Percentiles rank a stretch among this genome's conserved stretches.
phyloP scores from a whole-genome alignment of 257 asterid species.

The Galeopsis tetrahit region DNA sequence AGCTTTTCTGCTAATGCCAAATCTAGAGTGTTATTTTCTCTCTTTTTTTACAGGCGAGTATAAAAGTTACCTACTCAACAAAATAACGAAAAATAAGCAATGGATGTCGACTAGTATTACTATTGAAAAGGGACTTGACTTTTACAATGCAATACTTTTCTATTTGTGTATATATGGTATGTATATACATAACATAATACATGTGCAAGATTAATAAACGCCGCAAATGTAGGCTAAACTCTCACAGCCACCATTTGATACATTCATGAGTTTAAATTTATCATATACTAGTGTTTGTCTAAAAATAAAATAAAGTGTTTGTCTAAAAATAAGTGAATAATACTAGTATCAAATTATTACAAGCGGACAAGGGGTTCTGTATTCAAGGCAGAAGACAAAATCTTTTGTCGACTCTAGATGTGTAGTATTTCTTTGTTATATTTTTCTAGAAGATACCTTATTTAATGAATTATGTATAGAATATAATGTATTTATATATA shows the following conservation, averaged over 20 bases:
- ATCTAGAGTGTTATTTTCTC: background rate
- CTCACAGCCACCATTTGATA: background rate
- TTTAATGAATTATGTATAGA: background rate
- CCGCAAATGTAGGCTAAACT: conserved; percentile 31
- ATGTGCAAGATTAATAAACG: background rate
- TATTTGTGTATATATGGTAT: background rate
- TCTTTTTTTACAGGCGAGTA: too few species aligned
- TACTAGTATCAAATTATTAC: too few species aligned
- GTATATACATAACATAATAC: background rate
- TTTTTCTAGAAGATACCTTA: background rate
- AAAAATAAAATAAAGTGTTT: too few species aligned
- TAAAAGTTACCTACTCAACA: conserved; percentile 16
- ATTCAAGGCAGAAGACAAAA: background rate
- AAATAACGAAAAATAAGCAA: background rate
- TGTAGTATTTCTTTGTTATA: background rate
- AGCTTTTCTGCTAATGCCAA: conserved; percentile 8
- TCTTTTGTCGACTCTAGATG: background rate
- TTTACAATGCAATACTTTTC: background rate
- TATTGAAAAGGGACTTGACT: conserved; percentile 7
- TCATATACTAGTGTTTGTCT: background rate
- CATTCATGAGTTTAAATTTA: background rate
- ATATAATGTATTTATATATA: background rate
- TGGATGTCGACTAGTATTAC: conserved; percentile 8
- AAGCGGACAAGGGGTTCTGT: background rate
- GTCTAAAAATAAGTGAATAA: too few species aligned